phyloP scores from a whole-genome alignment of 441 rosid genomes.

The Dalechampia spathulata region DNA sequence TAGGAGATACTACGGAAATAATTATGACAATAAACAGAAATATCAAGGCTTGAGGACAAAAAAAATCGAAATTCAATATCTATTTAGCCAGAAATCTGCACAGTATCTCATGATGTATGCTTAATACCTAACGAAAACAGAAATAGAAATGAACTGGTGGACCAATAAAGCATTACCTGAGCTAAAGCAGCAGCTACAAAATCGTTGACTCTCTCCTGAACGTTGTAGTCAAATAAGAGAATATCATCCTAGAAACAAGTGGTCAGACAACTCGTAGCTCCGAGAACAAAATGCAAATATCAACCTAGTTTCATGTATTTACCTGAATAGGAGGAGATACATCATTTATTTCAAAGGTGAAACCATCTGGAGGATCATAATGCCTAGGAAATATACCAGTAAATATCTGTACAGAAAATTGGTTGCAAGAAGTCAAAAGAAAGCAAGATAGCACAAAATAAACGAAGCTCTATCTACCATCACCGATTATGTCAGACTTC shows the following conservation, averaged over 20 bases:
- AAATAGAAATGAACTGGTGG: not conserved
- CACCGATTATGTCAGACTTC: not conserved
- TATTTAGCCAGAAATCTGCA: not conserved
- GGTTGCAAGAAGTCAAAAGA: constrained; percentile 6
- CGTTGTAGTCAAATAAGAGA: constrained; percentile 82
- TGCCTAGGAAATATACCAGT: constrained; percentile 87
- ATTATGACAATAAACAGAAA: constrained; percentile 2
- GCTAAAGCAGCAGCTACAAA: constrained; percentile 82
- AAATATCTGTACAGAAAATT: constrained; percentile 57
- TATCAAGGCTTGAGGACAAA: not conserved
- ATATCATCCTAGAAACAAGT: constrained; percentile 54
- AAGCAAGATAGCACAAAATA: not conserved
- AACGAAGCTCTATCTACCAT: not conserved
- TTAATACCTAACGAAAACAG: not conserved
- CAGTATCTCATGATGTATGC: not conserved
- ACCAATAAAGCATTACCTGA: constrained; percentile 37
- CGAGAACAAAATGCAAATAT: constrained; percentile 10
- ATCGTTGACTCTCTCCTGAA: constrained; percentile 69
- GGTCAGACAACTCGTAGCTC: constrained; percentile 19
- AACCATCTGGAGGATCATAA: constrained; percentile 90
- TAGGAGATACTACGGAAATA: not conserved
- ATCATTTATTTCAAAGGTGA: constrained; percentile 81
- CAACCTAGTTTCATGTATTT: constrained; percentile 14
- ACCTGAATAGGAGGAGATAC: constrained; percentile 83
- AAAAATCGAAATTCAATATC: not conserved